Evolutionary conservation across 306 rosid species (phyloP).

Genomic region (Vigna nakashimae): DNA sequence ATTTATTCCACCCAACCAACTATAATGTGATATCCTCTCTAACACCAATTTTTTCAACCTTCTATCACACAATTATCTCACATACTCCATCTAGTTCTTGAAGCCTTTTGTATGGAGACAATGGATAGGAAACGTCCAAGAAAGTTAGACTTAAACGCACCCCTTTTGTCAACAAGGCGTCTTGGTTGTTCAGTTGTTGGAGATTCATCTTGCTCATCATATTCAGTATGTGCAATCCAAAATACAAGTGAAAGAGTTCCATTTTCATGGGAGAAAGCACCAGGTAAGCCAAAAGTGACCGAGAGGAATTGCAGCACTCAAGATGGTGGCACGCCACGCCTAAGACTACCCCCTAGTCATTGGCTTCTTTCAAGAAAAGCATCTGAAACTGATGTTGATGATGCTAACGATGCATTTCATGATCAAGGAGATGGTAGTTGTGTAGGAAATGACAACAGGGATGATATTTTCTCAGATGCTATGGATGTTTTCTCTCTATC

Average conservation of each 20-base stretch:
- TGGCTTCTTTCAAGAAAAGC: slow-evolving; percentile 48
- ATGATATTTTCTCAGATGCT: slow-evolving; percentile 55
- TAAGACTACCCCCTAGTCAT: slow-evolving; percentile 63
- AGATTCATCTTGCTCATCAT: slow-evolving; percentile 42
- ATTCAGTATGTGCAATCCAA: slow-evolving; percentile 2
- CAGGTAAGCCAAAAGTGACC: slow-evolving; percentile 73
- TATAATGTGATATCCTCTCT: slow-evolving; percentile 18
- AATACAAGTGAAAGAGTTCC: slow-evolving; percentile 68
- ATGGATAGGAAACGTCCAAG: slow-evolving; percentile 58
- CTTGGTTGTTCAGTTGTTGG: slow-evolving; percentile 17
- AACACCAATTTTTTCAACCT: slow-evolving; percentile 33
- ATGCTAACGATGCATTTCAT: slow-evolving; percentile 17
- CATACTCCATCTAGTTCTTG: slow-evolving; percentile 26
- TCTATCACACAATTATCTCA: slow-evolving; percentile 31
- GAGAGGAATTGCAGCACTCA: slow-evolving; percentile 8
- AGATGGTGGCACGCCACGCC: slow-evolving; percentile 58
- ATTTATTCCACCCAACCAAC: slow-evolving; percentile 56
- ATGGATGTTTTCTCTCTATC: slow-evolving; percentile 75
- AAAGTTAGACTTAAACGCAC: slow-evolving; percentile 73
- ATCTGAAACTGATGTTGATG: slow-evolving; percentile 33
- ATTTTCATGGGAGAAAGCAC: slow-evolving; percentile 83
- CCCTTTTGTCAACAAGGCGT: slow-evolving; percentile 75
- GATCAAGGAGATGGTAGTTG: slow-evolving; percentile 28
- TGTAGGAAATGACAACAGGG: slow-evolving; percentile 40
- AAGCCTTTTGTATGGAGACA: slow-evolving; percentile 5